Evolutionary conservation across 768 basidiomycete genomes (phyloP), one percentile per base, ranked within the genome.

Genomic region (Russula vinacea): DNA sequence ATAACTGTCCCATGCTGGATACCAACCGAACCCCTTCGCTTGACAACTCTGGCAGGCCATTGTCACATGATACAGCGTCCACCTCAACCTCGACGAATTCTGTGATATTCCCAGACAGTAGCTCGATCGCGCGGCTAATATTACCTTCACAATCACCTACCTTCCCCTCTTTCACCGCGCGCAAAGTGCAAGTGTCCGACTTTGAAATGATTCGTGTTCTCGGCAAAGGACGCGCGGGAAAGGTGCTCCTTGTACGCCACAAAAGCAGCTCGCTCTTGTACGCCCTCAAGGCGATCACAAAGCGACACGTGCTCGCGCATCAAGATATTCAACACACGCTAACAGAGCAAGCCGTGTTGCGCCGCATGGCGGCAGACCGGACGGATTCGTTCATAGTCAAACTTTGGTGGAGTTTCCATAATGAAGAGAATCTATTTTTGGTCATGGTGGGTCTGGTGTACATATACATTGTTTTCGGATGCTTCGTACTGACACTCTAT

Each of bases 151-250:
- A 2, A 29, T 29, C 29, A 2, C 29, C 29, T 29, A 29, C 5
- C 5, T 29, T 29, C 29, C 29, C 29, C 29, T 29, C 29, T 29
- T 29, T 29, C 29, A 5, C 29, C 29, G 29, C 83, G 62, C 82
- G 85, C 58, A 92, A 93, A 75, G 89, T 93, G 39, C 78, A 80
- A 50, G 83, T 98, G 63, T 84, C 92, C 68, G 94, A 98, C 77
- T 99, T 99, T 73, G 94, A 98, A 78, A 92, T 98, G 85, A 87
- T 98, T 82, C 84, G 93, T 19, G 96, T 98, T 35, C 78, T 99
- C 14, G 97, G 97, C 19, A 97, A 94, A 76, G 97, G 97, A 1
- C 98, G 95, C 72, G 96, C 97, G 5, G 97, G 96, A 54, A 97
- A 98, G 75, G 96, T 98, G 19, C 77, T 98, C 45, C 84, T 98